phyloP scores from a whole-genome alignment of 1,284 basidiomycete genomes.

The Ceratobasidium sp. region DNA sequence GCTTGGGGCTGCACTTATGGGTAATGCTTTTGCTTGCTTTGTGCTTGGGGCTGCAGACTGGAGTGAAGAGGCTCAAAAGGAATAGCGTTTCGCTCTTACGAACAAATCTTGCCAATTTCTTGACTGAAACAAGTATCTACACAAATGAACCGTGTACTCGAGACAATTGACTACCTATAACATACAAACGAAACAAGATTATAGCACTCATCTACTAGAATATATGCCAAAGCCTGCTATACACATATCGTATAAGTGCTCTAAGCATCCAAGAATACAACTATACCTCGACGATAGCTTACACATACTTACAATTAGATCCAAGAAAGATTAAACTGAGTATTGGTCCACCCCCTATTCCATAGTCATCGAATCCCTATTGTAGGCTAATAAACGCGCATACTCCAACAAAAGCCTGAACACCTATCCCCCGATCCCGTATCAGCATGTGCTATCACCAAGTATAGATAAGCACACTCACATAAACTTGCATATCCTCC shows the following conservation, averaged over 20 bases:
- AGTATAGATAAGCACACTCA: conserved; percentile 44
- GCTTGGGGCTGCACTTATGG: conserved; percentile 44
- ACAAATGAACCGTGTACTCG: background rate
- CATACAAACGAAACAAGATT: background rate
- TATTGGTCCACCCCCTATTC: background rate
- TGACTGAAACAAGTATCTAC: background rate
- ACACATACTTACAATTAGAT: background rate
- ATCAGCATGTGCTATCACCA: background rate
- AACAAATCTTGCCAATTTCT: background rate
- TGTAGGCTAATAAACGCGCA: conserved; percentile 51
- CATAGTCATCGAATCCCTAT: conserved; percentile 47
- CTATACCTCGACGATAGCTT: background rate
- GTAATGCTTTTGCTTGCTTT: conserved; percentile 47
- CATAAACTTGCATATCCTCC: conserved; percentile 66
- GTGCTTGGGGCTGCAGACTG: conserved; percentile 33
- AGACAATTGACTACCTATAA: background rate
- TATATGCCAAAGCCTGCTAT: background rate
- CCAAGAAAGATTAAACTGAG: background rate
- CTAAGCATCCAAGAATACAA: background rate
- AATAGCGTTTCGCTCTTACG: background rate
- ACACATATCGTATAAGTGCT: background rate
- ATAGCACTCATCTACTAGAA: background rate
- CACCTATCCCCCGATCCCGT: conserved; percentile 19
- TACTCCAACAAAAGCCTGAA: conserved; percentile 53
- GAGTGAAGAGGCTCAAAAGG: background rate